Evolutionary conservation across 1,284 basidiomycete genomes (phyloP).

Genomic region (Microstroma glucosiphilum): DNA sequence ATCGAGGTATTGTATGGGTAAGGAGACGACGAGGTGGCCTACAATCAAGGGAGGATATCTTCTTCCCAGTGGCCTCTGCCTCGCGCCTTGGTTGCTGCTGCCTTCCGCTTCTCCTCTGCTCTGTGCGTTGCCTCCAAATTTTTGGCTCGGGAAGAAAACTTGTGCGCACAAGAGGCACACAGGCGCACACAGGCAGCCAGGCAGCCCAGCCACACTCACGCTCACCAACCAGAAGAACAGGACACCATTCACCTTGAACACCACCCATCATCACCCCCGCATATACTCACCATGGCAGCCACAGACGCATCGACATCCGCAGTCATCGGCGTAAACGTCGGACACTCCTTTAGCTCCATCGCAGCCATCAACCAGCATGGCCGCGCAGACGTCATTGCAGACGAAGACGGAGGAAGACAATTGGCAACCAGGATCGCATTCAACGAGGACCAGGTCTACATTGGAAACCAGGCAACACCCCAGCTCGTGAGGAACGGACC

Average conservation of each 20-base stretch:
- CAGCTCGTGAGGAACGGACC: constrained; percentile 91
- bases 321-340: constrained; percentile 88
- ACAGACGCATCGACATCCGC: constrained; percentile 24
- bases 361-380: constrained; percentile 80
- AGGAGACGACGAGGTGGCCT: too few relatives aligned
- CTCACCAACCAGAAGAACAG: not conserved
- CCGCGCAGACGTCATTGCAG: constrained; percentile 65
- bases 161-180: too few relatives aligned
- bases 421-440: constrained; percentile 92
- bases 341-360: constrained; percentile 89
- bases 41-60: too few relatives aligned
- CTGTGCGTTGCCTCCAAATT: too few relatives aligned
- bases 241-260: not conserved
- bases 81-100: too few relatives aligned
- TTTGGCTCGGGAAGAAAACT: too few relatives aligned
- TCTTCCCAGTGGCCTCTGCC: too few relatives aligned
- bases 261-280: not conserved
- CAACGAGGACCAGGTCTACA: constrained; percentile 64
- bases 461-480: constrained; percentile 88
- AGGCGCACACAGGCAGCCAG: too few relatives aligned
- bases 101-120: too few relatives aligned
- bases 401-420: constrained; percentile 96
- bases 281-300: not conserved
- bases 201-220: too few relatives aligned
- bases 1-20: too few relatives aligned